Evolutionary conservation across 371 early-diverging fungal species (phyloP).

Genomic region (Mucor sp.): DNA sequence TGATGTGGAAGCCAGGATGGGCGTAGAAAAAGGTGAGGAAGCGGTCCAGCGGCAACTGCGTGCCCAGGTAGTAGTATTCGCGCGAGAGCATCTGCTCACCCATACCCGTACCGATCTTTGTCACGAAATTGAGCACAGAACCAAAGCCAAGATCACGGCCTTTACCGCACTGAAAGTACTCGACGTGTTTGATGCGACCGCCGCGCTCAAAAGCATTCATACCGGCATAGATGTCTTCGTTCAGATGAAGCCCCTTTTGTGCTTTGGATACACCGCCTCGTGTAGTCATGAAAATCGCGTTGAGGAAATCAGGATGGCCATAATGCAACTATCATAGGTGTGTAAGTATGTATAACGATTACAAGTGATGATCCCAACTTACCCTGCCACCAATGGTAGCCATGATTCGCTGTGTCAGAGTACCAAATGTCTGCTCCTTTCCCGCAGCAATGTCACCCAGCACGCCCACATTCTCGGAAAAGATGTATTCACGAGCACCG

Average conservation of each 20-base stretch:
- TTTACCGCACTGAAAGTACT: constrained; percentile 93
- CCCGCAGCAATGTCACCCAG: constrained; percentile 91
- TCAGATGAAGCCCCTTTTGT: constrained; percentile 88
- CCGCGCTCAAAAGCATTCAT: constrained; percentile 89
- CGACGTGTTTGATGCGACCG: constrained; percentile 87
- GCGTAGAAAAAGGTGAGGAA: constrained; percentile 90
- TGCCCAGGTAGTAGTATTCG: constrained; percentile 89
- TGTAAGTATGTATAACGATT: not conserved
- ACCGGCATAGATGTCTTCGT: constrained; percentile 94
- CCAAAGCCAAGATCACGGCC: constrained; percentile 92
- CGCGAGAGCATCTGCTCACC: constrained; percentile 91
- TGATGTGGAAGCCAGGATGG: constrained; percentile 90
- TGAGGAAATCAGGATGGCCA: constrained; percentile 93
- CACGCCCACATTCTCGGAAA: constrained; percentile 86
- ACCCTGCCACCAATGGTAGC: constrained; percentile 81
- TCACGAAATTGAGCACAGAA: constrained; percentile 85
- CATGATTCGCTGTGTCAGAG: constrained; percentile 85
- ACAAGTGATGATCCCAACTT: not conserved
- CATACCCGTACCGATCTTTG: constrained; percentile 93
- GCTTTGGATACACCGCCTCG: constrained; percentile 90
- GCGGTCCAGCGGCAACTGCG: constrained; percentile 81
- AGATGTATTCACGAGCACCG: constrained; percentile 91
- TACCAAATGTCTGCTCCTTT: constrained; percentile 91
- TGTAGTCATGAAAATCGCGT: constrained; percentile 87
- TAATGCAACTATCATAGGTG: constrained; percentile 64